These are phyloP conservation scores for Apophysomyces sp. DNA, from an alignment of 371 early-diverging fungal genomes.

Conservation along the genomic window DNA sequence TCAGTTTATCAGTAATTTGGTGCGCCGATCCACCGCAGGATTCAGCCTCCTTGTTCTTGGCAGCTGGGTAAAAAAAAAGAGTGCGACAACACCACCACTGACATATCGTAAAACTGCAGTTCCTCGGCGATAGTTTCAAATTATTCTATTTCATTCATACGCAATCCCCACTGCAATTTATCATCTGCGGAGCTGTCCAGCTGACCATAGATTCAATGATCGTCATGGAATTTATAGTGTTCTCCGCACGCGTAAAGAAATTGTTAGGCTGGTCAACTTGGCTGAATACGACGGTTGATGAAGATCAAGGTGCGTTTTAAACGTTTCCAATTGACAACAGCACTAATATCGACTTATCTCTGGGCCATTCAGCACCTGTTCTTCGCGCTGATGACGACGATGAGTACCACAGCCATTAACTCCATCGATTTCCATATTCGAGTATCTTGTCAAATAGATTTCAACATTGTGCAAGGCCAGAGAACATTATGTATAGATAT, in stretches of 20 bases:
- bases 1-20: conserved; percentile 54
- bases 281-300: neutral
- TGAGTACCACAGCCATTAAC: neutral
- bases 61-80: conserved; percentile 37
- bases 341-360: too few relatives aligned
- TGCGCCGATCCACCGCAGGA: conserved; percentile 53
- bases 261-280: conserved; percentile 11
- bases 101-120: conserved; percentile 25
- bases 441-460: neutral
- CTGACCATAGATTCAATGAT: conserved; percentile 59
- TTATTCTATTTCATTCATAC: conserved; percentile 58
- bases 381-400: neutral
- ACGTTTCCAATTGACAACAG: neutral
- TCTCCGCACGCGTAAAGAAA: conserved; percentile 35
- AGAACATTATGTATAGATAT: neutral
- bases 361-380: neutral
- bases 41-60: conserved; percentile 50
- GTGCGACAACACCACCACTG: neutral
- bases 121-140: conserved; percentile 67
- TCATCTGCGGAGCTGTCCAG: conserved; percentile 63
- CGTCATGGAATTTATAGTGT: conserved; percentile 53
- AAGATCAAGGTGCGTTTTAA: neutral
- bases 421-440: neutral
- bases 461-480: neutral
- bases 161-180: conserved; percentile 61